Percentiles rank a stretch among this genome's conserved stretches.
These are phyloP conservation scores for Hypomontagnella submonticulosa DNA, from an alignment of 495 filamentous ascomycete species.

Conservation along the genomic window DNA sequence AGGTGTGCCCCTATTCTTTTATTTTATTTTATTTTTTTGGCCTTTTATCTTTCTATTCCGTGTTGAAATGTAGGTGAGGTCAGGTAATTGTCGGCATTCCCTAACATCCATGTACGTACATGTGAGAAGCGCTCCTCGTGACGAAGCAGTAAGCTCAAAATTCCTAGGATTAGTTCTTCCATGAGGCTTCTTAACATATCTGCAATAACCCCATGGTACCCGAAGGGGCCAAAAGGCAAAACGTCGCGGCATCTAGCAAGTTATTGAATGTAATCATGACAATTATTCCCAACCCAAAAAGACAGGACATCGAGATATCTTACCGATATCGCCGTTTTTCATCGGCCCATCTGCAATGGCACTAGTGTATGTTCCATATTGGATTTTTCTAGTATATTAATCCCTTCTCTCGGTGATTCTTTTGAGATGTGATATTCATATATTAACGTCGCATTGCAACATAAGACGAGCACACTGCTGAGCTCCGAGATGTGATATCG, in stretches of 20 bases:
- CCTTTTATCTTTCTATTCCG: background rate
- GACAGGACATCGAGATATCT: background rate
- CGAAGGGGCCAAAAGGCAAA: too few relatives aligned
- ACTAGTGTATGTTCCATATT: constrained; percentile 33
- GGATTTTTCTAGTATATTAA: constrained; percentile 36
- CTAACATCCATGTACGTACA: too few relatives aligned
- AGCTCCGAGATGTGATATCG: constrained; percentile 36
- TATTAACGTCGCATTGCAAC: constrained; percentile 39
- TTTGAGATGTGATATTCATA: constrained; percentile 50
- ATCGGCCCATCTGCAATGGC: constrained; percentile 27
- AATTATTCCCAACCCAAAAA: constrained; percentile 3
- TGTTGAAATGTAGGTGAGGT: too few relatives aligned
- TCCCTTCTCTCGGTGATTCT: constrained; percentile 32
- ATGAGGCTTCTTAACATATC: background rate
- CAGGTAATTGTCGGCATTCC: too few relatives aligned
- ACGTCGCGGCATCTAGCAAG: too few relatives aligned
- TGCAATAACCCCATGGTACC: too few relatives aligned
- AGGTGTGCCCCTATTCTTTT: constrained; percentile 23
- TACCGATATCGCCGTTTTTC: constrained; percentile 34
- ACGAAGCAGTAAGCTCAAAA: background rate
- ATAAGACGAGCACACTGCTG: constrained; percentile 29
- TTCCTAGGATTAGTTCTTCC: constrained; percentile 7
- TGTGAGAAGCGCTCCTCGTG: too few relatives aligned
- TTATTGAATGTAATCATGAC: too few relatives aligned
- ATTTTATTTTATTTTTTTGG: background rate